phyloP scores from a whole-genome alignment of 495 filamentous ascomycete genomes.

The Lophiostoma macrostomum region DNA sequence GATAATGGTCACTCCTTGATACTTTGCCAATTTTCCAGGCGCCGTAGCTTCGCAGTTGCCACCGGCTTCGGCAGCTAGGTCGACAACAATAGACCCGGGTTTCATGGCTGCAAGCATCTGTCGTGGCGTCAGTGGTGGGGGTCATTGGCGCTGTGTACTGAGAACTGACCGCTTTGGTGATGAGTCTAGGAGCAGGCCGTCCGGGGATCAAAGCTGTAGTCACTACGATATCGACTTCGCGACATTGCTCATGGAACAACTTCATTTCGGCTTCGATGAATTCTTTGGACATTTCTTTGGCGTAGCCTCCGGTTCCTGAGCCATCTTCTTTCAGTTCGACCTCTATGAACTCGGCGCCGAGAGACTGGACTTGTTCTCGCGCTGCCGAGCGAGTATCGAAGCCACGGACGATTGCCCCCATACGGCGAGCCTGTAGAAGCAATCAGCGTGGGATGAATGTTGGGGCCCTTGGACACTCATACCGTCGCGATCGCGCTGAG shows the following conservation, averaged over 20 bases:
- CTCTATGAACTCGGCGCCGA: conserved; percentile 80
- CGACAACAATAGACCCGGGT: conserved; percentile 75
- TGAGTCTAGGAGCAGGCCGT: conserved; percentile 69
- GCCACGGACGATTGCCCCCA: conserved; percentile 80
- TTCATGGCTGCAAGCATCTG: conserved; percentile 78
- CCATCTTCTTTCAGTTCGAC: conserved; percentile 82
- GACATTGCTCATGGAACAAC: conserved; percentile 74
- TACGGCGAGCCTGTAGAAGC: conserved; percentile 54
- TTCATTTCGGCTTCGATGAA: conserved; percentile 88
- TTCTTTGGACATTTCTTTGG: conserved; percentile 84
- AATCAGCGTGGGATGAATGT: neutral
- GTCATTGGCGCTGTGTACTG: neutral
- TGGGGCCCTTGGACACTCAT: too few species aligned
- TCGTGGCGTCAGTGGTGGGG: conserved; percentile 1
- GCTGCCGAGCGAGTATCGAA: conserved; percentile 78
- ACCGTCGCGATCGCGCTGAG: conserved; percentile 73
- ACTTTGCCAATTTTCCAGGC: conserved; percentile 60
- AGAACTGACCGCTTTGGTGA: conserved; percentile 49
- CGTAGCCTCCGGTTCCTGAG: conserved; percentile 75
- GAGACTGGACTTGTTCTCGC: conserved; percentile 78
- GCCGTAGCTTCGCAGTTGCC: conserved; percentile 77
- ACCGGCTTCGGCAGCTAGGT: conserved; percentile 76
- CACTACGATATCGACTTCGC: conserved; percentile 82
- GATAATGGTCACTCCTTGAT: conserved; percentile 76
- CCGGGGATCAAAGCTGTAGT: conserved; percentile 81